Base-by-base conservation (phyloP, 2,329 filamentous ascomycete genomes). In the Diaporthe ampelina region DNA sequence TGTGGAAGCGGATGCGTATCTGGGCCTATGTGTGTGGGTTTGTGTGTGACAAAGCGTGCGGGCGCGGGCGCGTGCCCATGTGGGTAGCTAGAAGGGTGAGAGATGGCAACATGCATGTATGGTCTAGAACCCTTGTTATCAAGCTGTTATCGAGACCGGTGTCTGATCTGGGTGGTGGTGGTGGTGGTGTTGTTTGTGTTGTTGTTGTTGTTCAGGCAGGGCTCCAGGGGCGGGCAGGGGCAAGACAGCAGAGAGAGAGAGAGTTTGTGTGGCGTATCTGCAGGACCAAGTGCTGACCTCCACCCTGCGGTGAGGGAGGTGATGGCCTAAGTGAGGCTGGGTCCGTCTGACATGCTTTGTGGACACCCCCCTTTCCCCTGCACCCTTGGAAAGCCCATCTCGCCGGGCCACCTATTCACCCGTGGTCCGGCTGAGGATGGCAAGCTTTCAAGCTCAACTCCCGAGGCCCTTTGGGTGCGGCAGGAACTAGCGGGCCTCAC, bases 211-310 rank as follows among this genome's bases (percentile, higher is more conserved):
- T 67, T 32, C 50, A 67, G 26, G 61, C 37, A 40, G 37, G 37
- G 37, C 37, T 40, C 37, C 61, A 67, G 29, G 43, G 61, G 61
- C 21, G n/a, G 58, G 43, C 43, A 13, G 21, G 29, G 13, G 13
- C 7, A 29, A 48, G 45, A 32, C 6, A n/a, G n/a, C 11, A 26
- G 29, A 35, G 37, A 24, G 13, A 40, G 8, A 24, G 43, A 21
- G 59, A 29, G 29, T 67, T 37, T 67, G 45, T 67, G 45, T 67
- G 63, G 45, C 29, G 45, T 19, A 54, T 67, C 63, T 67, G 63
- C 63, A 67, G 63, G 63, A 67, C 45, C 63, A 67, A 67, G 63
- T 67, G 63, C 63, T 67, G 63, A 67, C 63, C 45, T 67, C 63
- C 29, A 52, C 29, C 45, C 26, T n/a, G 32, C 45, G 45, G 45